A percentile compares a stretch with the other conserved stretches of the same genome.
These are phyloP conservation scores for Blastobotrys capitulatus DNA, from an alignment of 1,139 yeast species.

Conservation along the genomic window DNA sequence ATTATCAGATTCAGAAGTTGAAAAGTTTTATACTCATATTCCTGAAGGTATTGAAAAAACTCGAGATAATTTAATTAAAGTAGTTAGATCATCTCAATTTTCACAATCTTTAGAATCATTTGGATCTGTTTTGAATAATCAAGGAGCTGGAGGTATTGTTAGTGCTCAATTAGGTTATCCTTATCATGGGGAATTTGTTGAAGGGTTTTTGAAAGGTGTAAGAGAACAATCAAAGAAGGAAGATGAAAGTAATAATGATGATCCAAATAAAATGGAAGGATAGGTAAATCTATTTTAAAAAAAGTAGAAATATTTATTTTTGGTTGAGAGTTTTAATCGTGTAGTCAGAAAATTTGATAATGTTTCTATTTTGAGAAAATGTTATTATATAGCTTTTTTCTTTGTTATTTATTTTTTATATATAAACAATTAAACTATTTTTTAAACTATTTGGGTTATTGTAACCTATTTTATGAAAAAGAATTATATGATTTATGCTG, in stretches of 20 bases:
- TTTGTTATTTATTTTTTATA: no score
- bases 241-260: conserved; percentile 9
- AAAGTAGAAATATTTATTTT: not conserved
- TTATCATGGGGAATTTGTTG: conserved; percentile 57
- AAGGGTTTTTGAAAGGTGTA: conserved; percentile 48
- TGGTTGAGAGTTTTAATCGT: not conserved
- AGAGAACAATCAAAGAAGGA: conserved; percentile 31
- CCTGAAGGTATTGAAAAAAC: conserved; percentile 44
- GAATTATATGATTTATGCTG: no score
- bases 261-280: conserved; percentile 10
- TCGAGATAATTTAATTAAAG: conserved; percentile 40
- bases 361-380: no score
- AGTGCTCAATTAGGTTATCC: conserved; percentile 48
- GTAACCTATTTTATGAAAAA: no score
- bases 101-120: conserved; percentile 44
- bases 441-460: no score
- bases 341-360: no score
- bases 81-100: conserved; percentile 51
- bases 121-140: conserved; percentile 40
- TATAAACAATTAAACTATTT: no score
- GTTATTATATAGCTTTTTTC: no score
- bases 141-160: conserved; percentile 50
- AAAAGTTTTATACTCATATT: conserved; percentile 38
- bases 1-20: conserved; percentile 38
- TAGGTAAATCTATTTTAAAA: no score